Percentiles rank a stretch among this genome's conserved stretches.
Evolutionary conservation across 805 yeast genomes (phyloP).

Genomic region (Candida palmyrensis): DNA sequence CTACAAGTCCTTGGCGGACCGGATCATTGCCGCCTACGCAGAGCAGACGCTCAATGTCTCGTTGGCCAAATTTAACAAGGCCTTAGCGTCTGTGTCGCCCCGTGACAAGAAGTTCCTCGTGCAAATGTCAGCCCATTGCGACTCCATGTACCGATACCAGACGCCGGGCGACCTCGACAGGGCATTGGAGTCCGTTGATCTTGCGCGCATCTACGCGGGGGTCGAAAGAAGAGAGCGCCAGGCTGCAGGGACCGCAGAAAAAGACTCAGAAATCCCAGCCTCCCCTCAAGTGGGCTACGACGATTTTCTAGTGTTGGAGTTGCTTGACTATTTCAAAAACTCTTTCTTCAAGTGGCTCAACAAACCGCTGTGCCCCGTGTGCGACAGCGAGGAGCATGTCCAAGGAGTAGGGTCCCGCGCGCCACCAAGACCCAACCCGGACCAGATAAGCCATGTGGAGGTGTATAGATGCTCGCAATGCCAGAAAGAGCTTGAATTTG

Average conservation of each 20-base stretch:
- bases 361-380: conserved; percentile 53
- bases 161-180: conserved; percentile 26
- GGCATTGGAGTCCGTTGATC: conserved; percentile 61
- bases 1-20: conserved; percentile 6
- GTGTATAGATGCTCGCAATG: conserved; percentile 58
- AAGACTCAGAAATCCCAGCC: background rate
- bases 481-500: conserved; percentile 47
- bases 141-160: conserved; percentile 10
- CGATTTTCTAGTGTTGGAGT: conserved; percentile 29
- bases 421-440: conserved; percentile 32
- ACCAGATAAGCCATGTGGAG: conserved; percentile 56
- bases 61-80: background rate
- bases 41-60: conserved; percentile 6
- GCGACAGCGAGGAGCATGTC: conserved; percentile 43
- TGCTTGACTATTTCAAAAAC: conserved; percentile 51
- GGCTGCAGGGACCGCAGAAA: conserved; percentile 6
- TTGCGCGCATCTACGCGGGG: conserved; percentile 51
- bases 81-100: background rate
- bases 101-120: conserved; percentile 3
- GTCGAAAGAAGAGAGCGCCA: conserved; percentile 49
- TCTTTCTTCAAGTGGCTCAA: conserved; percentile 84
- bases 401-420: conserved; percentile 27
- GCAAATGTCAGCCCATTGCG: conserved; percentile 1
- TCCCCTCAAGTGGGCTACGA: conserved; percentile 19
- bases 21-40: conserved; percentile 6